phyloP scores from a whole-genome alignment of 345 rosid species.

The Cardamine occulta region DNA sequence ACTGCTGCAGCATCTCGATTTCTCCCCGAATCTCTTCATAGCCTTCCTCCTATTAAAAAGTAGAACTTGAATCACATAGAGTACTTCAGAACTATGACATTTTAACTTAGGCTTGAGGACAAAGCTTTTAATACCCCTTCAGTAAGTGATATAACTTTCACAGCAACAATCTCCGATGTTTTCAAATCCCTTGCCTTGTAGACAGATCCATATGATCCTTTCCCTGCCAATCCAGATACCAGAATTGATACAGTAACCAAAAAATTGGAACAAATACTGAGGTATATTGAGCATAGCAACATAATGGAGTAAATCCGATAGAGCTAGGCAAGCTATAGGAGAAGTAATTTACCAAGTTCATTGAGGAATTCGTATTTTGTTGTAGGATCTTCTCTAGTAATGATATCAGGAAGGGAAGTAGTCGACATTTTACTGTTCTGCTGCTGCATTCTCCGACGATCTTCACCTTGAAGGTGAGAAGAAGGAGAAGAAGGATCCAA shows the following conservation, averaged over 20 bases:
- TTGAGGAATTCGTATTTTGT: constrained; percentile 91
- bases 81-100: constrained; percentile 6
- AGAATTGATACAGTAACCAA: constrained; percentile 20
- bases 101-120: constrained; percentile 5
- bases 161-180: constrained; percentile 96
- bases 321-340: not conserved
- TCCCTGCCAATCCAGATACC: constrained; percentile 61
- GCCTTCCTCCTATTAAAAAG: constrained; percentile 82
- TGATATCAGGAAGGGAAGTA: constrained; percentile 86
- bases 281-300: not conserved
- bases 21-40: constrained; percentile 98
- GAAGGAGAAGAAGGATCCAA: constrained; percentile 49
- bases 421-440: constrained; percentile 67
- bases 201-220: constrained; percentile 98
- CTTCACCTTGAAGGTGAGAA: constrained; percentile 49
- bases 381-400: constrained; percentile 90
- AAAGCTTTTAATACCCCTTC: constrained; percentile 76
- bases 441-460: constrained; percentile 47
- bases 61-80: constrained; percentile 20
- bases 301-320: constrained; percentile 18
- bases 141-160: constrained; percentile 86
- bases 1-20: constrained; percentile 99
- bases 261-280: not conserved
- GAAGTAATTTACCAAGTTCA: constrained; percentile 72
- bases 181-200: constrained; percentile 94